phyloP scores from a whole-genome alignment of 148 eudicot genomes.

The Hydrangea macrophylla region DNA sequence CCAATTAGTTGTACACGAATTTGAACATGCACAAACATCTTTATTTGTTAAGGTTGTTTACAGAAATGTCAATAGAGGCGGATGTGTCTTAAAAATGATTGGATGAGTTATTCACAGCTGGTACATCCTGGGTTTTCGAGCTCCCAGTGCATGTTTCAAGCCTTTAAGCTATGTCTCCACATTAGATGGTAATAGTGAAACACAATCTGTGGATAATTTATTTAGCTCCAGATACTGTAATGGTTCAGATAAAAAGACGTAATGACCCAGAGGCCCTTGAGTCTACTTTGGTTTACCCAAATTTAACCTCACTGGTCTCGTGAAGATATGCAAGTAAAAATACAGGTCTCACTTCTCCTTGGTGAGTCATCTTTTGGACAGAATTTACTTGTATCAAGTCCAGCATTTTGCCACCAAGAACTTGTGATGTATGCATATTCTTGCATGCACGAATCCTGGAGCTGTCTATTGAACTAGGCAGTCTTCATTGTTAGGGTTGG shows the following conservation, averaged over 20 bases:
- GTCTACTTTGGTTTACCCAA: neutral
- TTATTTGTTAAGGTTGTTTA: neutral
- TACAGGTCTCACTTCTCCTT: neutral
- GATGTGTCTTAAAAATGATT: neutral
- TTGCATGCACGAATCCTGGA: neutral
- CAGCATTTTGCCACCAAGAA: neutral
- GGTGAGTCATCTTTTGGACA: neutral
- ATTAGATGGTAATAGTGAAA: too few species aligned
- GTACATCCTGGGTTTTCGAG: neutral
- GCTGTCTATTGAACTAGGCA: neutral
- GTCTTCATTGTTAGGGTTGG: neutral
- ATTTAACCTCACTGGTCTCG: neutral
- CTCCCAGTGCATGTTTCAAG: neutral
- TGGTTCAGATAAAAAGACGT: too few species aligned
- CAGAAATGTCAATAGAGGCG: neutral
- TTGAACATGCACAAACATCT: neutral
- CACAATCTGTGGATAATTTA: neutral
- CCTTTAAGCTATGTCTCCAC: neutral
- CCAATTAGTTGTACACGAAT: neutral
- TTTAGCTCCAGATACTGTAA: too few species aligned
- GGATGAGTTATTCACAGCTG: neutral
- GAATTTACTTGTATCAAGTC: neutral
- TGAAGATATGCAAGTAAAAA: neutral
- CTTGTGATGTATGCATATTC: neutral
- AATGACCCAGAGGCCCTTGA: neutral